These are phyloP conservation scores for Mycena vulgaris DNA, from an alignment of 768 basidiomycete genomes.

Conservation along the genomic window DNA sequence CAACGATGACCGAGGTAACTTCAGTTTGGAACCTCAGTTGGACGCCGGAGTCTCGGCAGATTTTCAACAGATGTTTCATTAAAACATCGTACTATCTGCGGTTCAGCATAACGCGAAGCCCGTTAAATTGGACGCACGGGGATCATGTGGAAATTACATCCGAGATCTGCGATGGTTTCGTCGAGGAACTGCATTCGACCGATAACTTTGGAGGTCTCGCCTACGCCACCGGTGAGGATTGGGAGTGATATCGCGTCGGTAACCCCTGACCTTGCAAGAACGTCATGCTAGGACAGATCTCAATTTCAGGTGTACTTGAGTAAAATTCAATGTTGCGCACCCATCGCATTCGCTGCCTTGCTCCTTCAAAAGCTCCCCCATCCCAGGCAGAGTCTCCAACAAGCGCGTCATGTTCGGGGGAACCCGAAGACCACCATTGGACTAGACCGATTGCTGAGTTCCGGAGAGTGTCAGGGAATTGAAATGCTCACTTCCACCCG, in stretches of 20 bases:
- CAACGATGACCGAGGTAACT: not conserved
- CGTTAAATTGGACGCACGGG: not conserved
- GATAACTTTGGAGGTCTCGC: not conserved
- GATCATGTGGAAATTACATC: conserved; percentile 15
- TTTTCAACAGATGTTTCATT: not conserved
- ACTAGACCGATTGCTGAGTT: not conserved
- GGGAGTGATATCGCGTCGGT: not conserved
- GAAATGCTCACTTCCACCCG: conserved; percentile 16
- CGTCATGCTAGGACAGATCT: not conserved
- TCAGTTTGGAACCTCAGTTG: not conserved
- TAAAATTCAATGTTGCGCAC: not conserved
- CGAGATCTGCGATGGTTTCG: conserved; percentile 5
- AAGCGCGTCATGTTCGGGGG: conserved; percentile 38
- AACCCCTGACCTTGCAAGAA: not conserved
- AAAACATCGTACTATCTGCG: not conserved
- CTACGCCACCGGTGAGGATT: not conserved
- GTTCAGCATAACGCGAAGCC: not conserved
- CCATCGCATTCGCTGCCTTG: conserved; percentile 8
- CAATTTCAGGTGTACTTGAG: not conserved
- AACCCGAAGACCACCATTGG: conserved; percentile 25
- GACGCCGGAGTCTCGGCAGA: not conserved
- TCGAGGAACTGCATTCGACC: not conserved
- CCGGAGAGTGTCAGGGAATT: not conserved
- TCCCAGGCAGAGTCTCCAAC: conserved; percentile 27
- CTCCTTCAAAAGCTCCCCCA: conserved; percentile 6